Conservation (phyloP, 495 filamentous ascomycete genomes). For the Acidomyces sp. region DNA sequence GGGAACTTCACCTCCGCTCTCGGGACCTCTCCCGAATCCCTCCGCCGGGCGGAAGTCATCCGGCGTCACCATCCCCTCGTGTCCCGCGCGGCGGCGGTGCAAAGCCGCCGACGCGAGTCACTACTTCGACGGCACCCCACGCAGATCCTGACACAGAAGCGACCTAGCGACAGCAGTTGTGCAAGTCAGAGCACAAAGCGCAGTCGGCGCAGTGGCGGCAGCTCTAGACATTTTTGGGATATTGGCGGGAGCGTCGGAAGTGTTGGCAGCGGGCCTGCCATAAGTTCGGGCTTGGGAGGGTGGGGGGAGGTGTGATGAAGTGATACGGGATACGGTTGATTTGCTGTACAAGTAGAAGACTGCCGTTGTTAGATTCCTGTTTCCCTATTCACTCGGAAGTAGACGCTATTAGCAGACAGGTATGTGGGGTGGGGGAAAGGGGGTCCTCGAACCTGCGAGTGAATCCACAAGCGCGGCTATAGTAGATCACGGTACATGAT, state of each 20-base stretch:
- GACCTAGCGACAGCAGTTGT: slow-evolving; percentile 49
- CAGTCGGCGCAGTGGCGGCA: slow-evolving; percentile 38
- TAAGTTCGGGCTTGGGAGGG: slow-evolving; percentile 10
- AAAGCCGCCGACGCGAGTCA: slow-evolving; percentile 38
- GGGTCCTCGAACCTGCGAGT: too few species aligned
- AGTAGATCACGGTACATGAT: too few species aligned
- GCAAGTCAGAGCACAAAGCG: slow-evolving; percentile 66
- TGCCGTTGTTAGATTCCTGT: too few species aligned
- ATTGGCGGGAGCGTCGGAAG: slow-evolving; percentile 66
- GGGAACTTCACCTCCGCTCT: slow-evolving; percentile 23
- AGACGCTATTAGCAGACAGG: too few species aligned
- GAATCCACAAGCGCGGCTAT: too few species aligned
- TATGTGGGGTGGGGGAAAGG: too few species aligned
- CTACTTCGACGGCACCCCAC: slow-evolving; percentile 32
- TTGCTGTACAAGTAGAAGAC: too few species aligned
- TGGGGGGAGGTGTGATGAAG: slow-evolving; percentile 18
- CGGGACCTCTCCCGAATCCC: slow-evolving; percentile 28
- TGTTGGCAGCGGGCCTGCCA: slow-evolving; percentile 24
- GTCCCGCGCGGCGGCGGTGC: slow-evolving; percentile 39
- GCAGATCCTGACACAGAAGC: slow-evolving; percentile 29
- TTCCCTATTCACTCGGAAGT: too few species aligned
- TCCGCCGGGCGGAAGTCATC: slow-evolving; percentile 64
- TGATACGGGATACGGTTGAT: too few species aligned
- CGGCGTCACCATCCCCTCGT: slow-evolving; percentile 76
- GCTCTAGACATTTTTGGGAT: slow-evolving; percentile 64